phyloP scores from a whole-genome alignment of 2,329 filamentous ascomycete genomes.

The Leptoxyphium fumago region DNA sequence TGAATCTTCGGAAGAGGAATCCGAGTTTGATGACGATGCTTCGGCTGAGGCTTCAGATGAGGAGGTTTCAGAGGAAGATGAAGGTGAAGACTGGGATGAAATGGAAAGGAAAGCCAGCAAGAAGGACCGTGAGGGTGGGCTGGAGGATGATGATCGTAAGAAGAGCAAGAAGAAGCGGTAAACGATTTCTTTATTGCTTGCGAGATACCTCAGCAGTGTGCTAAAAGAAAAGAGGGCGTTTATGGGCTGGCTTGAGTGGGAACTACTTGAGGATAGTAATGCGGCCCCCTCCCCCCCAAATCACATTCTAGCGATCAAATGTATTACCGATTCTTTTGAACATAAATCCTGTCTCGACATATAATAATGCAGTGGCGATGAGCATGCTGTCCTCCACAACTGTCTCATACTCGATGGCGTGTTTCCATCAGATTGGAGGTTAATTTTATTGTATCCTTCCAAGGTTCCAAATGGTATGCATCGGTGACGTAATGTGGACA shows the following conservation, averaged over 20 bases:
- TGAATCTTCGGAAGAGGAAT: conserved; percentile 74
- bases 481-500: no score
- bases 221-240: background rate
- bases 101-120: conserved; percentile 69
- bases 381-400: no score
- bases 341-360: no score
- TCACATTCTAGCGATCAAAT: background rate
- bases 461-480: no score
- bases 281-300: background rate
- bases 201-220: background rate
- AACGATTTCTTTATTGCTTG: background rate
- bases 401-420: no score
- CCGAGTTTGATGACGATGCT: conserved; percentile 84
- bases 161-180: conserved; percentile 53
- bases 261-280: background rate
- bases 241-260: background rate
- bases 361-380: no score
- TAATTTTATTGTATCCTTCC: no score
- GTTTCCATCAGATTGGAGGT: no score
- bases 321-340: background rate
- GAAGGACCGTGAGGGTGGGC: conserved; percentile 42
- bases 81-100: conserved; percentile 88
- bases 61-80: conserved; percentile 42
- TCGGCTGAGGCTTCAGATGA: conserved; percentile 71
- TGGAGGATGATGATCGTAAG: conserved; percentile 42